phyloP scores from a whole-genome alignment of 1,284 basidiomycete species.

The Rhizopogon hawkerae region DNA sequence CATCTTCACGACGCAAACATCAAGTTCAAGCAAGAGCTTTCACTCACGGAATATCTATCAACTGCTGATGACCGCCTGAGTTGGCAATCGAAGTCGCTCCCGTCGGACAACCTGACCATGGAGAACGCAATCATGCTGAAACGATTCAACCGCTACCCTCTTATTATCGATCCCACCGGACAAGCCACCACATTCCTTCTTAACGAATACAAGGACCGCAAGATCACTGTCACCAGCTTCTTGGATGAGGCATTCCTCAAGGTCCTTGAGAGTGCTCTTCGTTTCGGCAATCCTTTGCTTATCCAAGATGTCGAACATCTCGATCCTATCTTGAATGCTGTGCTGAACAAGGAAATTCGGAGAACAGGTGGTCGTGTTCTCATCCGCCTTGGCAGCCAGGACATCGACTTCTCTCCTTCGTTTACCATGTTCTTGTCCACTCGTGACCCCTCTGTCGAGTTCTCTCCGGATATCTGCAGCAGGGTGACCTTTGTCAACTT shows the following conservation, averaged over 20 bases:
- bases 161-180: slow-evolving; percentile 99
- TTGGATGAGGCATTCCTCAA: slow-evolving; percentile 98
- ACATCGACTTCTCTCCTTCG: slow-evolving; percentile 98
- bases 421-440: slow-evolving; percentile 99
- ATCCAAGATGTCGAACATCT: slow-evolving; percentile 98
- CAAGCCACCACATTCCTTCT: slow-evolving; percentile 93
- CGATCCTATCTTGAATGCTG: slow-evolving; percentile 96
- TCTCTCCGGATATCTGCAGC: slow-evolving; percentile 97
- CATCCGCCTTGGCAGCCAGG: slow-evolving; percentile 96
- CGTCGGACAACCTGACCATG: slow-evolving; percentile 90
- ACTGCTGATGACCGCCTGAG: slow-evolving; percentile 93
- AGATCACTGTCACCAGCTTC: slow-evolving; percentile 98
- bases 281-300: slow-evolving; percentile 95
- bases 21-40: slow-evolving; percentile 88
- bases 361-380: slow-evolving; percentile 95
- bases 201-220: slow-evolving; percentile 92
- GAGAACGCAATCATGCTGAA: slow-evolving; percentile 99
- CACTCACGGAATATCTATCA: slow-evolving; percentile 92
- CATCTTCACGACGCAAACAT: slow-evolving; percentile 87
- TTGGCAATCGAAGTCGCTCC: slow-evolving; percentile 94
- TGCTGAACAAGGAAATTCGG: slow-evolving; percentile 94
- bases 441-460: slow-evolving; percentile 93
- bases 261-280: slow-evolving; percentile 95
- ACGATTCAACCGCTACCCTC: slow-evolving; percentile 94
- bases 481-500: slow-evolving; percentile 99